phyloP scores from a whole-genome alignment of 2,329 filamentous ascomycete species.

The Trichoderma atrobrunneum region DNA sequence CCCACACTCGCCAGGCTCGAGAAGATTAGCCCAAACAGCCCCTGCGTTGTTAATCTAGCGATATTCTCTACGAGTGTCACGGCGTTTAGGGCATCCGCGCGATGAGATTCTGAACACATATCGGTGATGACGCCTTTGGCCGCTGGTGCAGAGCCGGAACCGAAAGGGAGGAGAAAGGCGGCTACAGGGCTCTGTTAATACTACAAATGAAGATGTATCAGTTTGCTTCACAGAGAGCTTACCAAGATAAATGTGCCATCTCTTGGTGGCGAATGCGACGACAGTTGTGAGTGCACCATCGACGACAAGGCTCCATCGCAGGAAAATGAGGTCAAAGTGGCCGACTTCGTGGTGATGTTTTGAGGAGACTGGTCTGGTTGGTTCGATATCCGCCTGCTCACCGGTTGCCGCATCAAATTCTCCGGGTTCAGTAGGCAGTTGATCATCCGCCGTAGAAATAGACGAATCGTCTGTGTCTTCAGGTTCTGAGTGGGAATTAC shows the following conservation, averaged over 20 bases:
- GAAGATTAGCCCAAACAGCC: constrained; percentile 66
- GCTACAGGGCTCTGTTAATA: constrained; percentile 35
- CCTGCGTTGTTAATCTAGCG: constrained; percentile 60
- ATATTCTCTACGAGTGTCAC: constrained; percentile 70
- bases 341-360: constrained; percentile 46
- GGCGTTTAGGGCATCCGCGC: constrained; percentile 65
- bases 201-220: neutral
- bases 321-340: constrained; percentile 65
- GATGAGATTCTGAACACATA: constrained; percentile 61
- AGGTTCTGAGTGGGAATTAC: neutral
- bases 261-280: constrained; percentile 58
- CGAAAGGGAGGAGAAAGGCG: constrained; percentile 63
- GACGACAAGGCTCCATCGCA: constrained; percentile 61
- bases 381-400: constrained; percentile 45
- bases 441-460: neutral
- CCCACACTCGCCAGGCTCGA: constrained; percentile 59
- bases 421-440: constrained; percentile 38
- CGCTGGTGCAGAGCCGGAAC: constrained; percentile 65
- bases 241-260: constrained; percentile 68
- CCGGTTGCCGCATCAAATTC: constrained; percentile 42
- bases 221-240: constrained; percentile 19
- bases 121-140: constrained; percentile 72
- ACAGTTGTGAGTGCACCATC: constrained; percentile 64
- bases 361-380: constrained; percentile 30
- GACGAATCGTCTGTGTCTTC: constrained; percentile 2